Conservation (phyloP, 805 yeast species). For the Metschnikowia lachancei region DNA sequence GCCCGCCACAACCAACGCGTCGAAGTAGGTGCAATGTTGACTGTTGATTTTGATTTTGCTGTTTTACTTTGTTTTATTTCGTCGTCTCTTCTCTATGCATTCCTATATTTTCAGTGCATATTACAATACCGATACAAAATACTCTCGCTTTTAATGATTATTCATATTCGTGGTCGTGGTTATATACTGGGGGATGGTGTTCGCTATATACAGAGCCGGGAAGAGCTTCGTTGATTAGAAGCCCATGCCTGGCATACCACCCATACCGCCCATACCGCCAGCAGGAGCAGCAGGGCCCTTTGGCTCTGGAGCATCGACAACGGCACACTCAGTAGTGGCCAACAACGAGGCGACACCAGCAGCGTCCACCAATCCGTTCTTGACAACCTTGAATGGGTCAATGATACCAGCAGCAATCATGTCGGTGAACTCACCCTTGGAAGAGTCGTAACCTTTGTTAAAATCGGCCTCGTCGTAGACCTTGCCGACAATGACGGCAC, state of each 20-base stretch:
- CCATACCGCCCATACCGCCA: conserved; percentile 46
- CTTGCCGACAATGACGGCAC: conserved; percentile 93
- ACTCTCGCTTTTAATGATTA: not conserved
- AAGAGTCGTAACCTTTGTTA: conserved; percentile 86
- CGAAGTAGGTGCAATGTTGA: no score
- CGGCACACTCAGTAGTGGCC: conserved; percentile 98
- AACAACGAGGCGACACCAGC: conserved; percentile 95
- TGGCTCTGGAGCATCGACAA: conserved; percentile 92
- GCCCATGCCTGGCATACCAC: conserved; percentile 32
- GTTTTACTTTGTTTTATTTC: no score
- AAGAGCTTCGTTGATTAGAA: conserved; percentile 19
- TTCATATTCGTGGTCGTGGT: not conserved
- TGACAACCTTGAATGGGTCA: conserved; percentile 97
- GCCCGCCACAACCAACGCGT: no score
- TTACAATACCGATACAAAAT: no score
- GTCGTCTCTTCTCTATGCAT: no score
- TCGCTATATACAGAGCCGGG: conserved; percentile 12
- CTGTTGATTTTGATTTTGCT: no score
- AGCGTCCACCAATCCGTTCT: conserved; percentile 93
- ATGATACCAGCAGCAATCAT: conserved; percentile 97
- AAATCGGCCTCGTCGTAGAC: conserved; percentile 66
- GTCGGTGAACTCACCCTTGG: conserved; percentile 90
- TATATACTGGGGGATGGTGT: conserved; percentile 4
- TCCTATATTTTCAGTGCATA: no score
- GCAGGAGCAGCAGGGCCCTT: conserved; percentile 49